Percentiles rank a stretch among this genome's conserved stretches.
These are phyloP conservation scores for Clavispora carvajalis DNA, from an alignment of 805 yeast species.

Conservation along the genomic window DNA sequence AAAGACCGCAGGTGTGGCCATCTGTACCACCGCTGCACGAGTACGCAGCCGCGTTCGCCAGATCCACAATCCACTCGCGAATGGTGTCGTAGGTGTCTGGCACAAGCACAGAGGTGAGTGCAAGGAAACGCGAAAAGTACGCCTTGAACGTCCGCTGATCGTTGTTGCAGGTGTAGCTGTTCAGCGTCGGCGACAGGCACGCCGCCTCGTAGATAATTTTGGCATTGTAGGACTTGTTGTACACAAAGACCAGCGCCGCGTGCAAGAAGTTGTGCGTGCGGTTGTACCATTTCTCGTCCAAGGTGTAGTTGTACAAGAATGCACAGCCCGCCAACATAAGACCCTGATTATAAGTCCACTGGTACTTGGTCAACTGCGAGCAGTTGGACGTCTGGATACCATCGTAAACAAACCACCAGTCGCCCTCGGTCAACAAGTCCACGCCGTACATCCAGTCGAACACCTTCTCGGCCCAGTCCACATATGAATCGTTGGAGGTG, in stretches of 20 bases:
- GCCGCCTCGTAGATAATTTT: slow-evolving; percentile 74
- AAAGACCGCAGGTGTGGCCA: slow-evolving; percentile 18
- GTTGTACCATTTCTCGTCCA: slow-evolving; percentile 57
- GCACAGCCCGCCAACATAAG: slow-evolving; percentile 76
- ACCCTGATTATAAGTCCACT: slow-evolving; percentile 90
- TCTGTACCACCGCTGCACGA: slow-evolving; percentile 17
- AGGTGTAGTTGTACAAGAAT: slow-evolving; percentile 69
- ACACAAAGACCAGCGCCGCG: slow-evolving; percentile 56
- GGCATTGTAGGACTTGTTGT: slow-evolving; percentile 24
- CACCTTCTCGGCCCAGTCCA: slow-evolving; percentile 66
- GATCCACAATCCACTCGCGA: slow-evolving; percentile 35
- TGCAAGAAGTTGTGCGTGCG: slow-evolving; percentile 52
- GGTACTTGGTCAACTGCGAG: slow-evolving; percentile 48
- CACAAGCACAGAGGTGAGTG: slow-evolving; percentile 64
- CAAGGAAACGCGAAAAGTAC: slow-evolving; percentile 68
- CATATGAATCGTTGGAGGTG: slow-evolving; percentile 68
- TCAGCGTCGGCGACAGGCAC: slow-evolving; percentile 52
- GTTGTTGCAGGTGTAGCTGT: slow-evolving; percentile 52
- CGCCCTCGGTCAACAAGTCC: slow-evolving; percentile 38
- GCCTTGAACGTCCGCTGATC: slow-evolving; percentile 95
- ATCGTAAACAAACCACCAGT: slow-evolving; percentile 58
- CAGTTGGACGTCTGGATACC: slow-evolving; percentile 69
- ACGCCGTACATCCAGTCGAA: slow-evolving; percentile 74
- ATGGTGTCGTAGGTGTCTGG: slow-evolving; percentile 53
- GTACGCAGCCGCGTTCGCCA: slow-evolving; percentile 26